A percentile compares a stretch with the other conserved stretches of the same genome.
phyloP scores from a whole-genome alignment of 1,284 basidiomycete genomes.

The Irpex lacteus region DNA sequence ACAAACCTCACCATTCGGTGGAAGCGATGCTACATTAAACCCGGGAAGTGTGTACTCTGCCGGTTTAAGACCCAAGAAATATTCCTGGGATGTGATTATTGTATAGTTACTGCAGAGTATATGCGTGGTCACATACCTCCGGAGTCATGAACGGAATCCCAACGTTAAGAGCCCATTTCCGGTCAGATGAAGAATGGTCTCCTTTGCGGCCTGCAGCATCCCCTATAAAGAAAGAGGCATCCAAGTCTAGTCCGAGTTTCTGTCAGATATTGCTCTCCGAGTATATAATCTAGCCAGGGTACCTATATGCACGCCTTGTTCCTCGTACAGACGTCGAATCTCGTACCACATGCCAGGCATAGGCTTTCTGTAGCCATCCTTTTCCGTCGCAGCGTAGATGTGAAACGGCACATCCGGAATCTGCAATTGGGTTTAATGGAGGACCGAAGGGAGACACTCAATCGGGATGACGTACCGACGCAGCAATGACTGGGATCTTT shows the following conservation, averaged over 20 bases:
- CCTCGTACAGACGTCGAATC: conserved; percentile 58
- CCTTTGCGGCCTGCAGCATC: conserved; percentile 82
- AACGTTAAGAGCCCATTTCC: conserved; percentile 82
- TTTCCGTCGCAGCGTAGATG: conserved; percentile 74
- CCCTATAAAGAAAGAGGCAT: conserved; percentile 76
- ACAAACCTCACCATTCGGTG: conserved; percentile 34
- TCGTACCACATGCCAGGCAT: conserved; percentile 86
- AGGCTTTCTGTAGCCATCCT: conserved; percentile 85
- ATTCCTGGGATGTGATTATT: conserved; percentile 51
- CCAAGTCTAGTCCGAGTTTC: conserved; percentile 48
- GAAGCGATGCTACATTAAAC: conserved; percentile 54
- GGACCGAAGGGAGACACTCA: conserved; percentile 3
- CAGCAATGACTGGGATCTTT: conserved; percentile 71
- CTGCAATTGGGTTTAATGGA: conserved; percentile 34
- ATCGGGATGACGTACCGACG: conserved; percentile 47
- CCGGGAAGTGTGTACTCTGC: conserved; percentile 49
- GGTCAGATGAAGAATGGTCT: conserved; percentile 80
- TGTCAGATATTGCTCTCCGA: background rate
- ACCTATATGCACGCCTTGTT: conserved; percentile 68
- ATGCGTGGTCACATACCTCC: conserved; percentile 36
- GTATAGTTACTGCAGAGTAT: background rate
- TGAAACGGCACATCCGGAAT: conserved; percentile 75
- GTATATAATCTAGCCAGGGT: conserved; percentile 14
- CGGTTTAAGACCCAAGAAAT: conserved; percentile 63
- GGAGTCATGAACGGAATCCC: conserved; percentile 72